These are phyloP conservation scores for Sclerotinia subarctica DNA, from an alignment of 2,329 filamentous ascomycete species.

Conservation along the genomic window DNA sequence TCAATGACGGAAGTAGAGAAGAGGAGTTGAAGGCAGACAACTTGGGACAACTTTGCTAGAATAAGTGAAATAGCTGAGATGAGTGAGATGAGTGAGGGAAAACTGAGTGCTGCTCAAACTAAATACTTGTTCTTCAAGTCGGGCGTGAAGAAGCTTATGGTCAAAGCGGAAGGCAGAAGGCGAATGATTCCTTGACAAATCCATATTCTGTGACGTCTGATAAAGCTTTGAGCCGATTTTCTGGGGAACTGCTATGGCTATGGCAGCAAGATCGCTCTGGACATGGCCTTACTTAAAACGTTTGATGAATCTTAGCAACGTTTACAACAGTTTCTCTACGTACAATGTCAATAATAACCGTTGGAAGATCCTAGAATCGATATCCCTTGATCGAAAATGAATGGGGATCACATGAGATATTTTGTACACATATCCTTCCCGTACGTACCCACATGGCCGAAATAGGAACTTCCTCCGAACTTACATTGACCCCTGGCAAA, in stretches of 20 bases:
- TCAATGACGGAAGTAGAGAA: not conserved
- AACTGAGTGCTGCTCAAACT: slow-evolving; percentile 29
- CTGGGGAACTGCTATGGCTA: not conserved
- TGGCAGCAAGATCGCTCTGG: not conserved
- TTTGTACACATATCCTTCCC: not conserved
- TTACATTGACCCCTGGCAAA: not conserved
- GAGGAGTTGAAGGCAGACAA: slow-evolving; percentile 20
- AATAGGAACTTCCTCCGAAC: not conserved
- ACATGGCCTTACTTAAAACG: not conserved
- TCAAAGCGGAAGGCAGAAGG: not conserved
- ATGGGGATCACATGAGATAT: not conserved
- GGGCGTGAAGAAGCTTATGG: slow-evolving; percentile 4
- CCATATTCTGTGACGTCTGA: not conserved
- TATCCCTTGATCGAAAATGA: not conserved
- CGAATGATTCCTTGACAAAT: not conserved
- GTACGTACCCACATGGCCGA: not conserved
- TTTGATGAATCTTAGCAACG: not conserved
- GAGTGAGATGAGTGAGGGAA: slow-evolving; percentile 27
- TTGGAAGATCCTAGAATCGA: not conserved
- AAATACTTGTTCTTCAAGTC: slow-evolving; percentile 29
- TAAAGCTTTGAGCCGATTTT: not conserved
- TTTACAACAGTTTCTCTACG: not conserved
- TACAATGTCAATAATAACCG: not conserved
- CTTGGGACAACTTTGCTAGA: slow-evolving; percentile 25
- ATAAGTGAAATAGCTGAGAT: slow-evolving; percentile 29